phyloP scores from a whole-genome alignment of 495 filamentous ascomycete species.

The Xylaria castorea region DNA sequence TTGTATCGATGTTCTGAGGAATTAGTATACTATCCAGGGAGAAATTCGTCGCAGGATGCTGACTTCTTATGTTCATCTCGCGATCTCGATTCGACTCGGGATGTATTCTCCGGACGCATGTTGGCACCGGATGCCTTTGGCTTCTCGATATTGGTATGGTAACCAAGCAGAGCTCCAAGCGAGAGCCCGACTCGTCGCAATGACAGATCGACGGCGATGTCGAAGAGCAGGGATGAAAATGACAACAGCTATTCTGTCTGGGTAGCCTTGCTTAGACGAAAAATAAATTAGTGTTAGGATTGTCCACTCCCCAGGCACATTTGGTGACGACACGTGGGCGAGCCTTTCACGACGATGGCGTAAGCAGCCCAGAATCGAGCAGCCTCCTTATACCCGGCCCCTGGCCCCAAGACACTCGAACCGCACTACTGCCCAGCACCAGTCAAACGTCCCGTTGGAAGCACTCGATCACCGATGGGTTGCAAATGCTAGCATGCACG shows the following conservation, averaged over 20 bases:
- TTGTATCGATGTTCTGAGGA: neutral
- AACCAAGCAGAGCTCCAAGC: constrained; percentile 5
- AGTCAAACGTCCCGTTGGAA: constrained; percentile 14
- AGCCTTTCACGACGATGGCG: constrained; percentile 3
- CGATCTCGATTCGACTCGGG: constrained; percentile 16
- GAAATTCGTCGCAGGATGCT: constrained; percentile 1
- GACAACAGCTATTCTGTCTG: neutral
- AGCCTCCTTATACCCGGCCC: constrained; percentile 19
- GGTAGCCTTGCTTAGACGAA: neutral
- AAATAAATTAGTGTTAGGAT: neutral
- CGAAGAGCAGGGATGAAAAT: neutral
- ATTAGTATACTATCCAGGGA: constrained; percentile 8
- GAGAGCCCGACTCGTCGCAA: constrained; percentile 4
- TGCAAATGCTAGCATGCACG: constrained; percentile 7
- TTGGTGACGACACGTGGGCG: constrained; percentile 3
- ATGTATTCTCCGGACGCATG: constrained; percentile 21
- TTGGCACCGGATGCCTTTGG: constrained; percentile 18
- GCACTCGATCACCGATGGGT: constrained; percentile 8
- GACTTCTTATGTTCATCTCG: constrained; percentile 7
- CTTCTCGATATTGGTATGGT: constrained; percentile 1
- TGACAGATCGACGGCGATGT: neutral
- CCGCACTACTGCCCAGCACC: constrained; percentile 7
- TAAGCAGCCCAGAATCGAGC: constrained; percentile 11
- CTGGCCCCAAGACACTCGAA: constrained; percentile 2
- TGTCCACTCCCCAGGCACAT: neutral